These are phyloP conservation scores for Lactarius hengduanensis DNA, from an alignment of 768 basidiomycete genomes.

Conservation along the genomic window DNA sequence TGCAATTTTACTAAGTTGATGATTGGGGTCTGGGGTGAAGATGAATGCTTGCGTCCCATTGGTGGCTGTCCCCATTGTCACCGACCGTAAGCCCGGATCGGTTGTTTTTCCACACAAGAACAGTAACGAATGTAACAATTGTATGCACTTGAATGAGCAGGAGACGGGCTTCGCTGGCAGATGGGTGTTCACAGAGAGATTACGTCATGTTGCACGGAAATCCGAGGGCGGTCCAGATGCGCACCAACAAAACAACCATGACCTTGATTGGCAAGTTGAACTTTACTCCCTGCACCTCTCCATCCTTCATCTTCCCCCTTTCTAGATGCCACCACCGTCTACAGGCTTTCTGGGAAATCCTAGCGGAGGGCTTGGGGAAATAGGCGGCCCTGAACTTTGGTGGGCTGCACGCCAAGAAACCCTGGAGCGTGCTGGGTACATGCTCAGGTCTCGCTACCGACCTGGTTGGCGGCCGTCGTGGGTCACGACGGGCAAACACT, in stretches of 20 bases:
- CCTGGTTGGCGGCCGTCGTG: conserved; percentile 23
- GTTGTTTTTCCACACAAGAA: not conserved
- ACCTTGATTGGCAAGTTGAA: no score
- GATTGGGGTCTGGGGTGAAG: no score
- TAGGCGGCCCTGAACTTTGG: conserved; percentile 11
- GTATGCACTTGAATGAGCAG: no score
- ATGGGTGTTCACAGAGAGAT: not conserved
- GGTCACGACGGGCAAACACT: not conserved
- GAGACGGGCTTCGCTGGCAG: no score
- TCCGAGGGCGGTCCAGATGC: no score
- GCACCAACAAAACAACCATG: no score
- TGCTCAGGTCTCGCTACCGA: conserved; percentile 19
- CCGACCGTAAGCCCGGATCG: no score
- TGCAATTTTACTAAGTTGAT: no score
- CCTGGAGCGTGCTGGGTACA: conserved; percentile 15
- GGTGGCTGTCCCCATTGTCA: not conserved
- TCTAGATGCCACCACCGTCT: not conserved
- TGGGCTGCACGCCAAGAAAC: conserved; percentile 9
- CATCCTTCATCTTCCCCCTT: no score
- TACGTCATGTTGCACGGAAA: not conserved
- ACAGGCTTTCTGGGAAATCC: not conserved
- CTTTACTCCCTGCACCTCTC: not conserved
- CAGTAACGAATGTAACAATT: no score
- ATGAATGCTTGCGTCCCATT: not conserved
- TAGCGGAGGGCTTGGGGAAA: not conserved